Percentiles rank a stretch among this genome's conserved stretches.
phyloP scores from a whole-genome alignment of 306 rosid genomes.

The Citrullus colocynthis region DNA sequence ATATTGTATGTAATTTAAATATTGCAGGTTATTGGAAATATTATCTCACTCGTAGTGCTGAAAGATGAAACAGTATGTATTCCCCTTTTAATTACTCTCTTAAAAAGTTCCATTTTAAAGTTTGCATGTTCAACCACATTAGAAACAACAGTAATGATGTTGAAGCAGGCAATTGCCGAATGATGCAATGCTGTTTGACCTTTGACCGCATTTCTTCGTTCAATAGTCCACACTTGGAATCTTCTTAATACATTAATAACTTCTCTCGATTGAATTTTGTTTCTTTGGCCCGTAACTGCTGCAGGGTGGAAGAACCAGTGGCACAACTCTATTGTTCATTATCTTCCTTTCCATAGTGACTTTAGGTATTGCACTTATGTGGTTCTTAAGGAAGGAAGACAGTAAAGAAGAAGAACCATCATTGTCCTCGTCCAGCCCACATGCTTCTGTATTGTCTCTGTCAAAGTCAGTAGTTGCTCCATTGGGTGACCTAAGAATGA shows the following conservation, averaged over 20 bases:
- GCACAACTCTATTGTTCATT: constrained; percentile 54
- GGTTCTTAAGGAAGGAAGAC: constrained; percentile 50
- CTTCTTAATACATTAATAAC: background rate
- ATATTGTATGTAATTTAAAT: background rate
- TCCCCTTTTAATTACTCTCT: constrained; percentile 14
- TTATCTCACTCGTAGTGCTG: constrained; percentile 58
- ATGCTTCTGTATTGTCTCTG: constrained; percentile 38
- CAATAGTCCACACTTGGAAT: background rate
- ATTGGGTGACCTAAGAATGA: constrained; percentile 50
- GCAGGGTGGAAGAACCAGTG: constrained; percentile 57
- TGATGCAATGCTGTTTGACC: background rate
- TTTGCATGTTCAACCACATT: background rate
- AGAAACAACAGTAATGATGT: background rate
- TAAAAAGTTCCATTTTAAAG: background rate
- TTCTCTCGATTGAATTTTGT: background rate
- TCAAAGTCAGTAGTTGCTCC: constrained; percentile 43
- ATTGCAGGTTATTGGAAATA: constrained; percentile 87
- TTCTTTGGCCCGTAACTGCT: constrained; percentile 9
- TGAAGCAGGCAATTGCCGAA: background rate
- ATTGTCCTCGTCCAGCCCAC: constrained; percentile 23
- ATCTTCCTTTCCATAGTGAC: constrained; percentile 70
- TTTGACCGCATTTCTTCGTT: background rate
- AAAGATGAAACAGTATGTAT: constrained; percentile 47
- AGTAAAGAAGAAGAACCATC: constrained; percentile 26
- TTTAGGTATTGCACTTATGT: constrained; percentile 67